Percentiles rank a stretch among this genome's conserved stretches.
phyloP scores from a whole-genome alignment of 768 basidiomycete species.

The Suillus discolor region DNA sequence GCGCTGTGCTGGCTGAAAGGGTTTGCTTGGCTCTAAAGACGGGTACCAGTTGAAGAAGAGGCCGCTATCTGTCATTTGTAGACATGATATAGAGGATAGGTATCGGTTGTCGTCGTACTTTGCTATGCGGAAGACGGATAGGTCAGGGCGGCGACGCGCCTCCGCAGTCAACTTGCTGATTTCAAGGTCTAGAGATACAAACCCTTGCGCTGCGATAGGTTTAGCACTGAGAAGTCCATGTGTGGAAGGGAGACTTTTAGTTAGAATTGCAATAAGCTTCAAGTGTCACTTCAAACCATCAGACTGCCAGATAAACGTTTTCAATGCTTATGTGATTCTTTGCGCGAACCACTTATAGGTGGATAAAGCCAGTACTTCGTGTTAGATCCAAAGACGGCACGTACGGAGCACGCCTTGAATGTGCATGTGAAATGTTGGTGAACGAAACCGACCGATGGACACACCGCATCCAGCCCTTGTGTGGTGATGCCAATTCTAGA shows the following conservation, averaged over 20 bases:
- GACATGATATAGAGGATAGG: constrained; percentile 43
- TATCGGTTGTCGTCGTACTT: constrained; percentile 18
- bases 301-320: too few relatives aligned
- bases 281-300: too few relatives aligned
- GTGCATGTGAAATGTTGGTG: neutral
- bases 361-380: neutral
- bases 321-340: neutral
- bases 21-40: constrained; percentile 8
- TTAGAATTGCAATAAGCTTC: too few relatives aligned
- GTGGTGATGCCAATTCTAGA: neutral
- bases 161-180: constrained; percentile 25
- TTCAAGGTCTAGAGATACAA: constrained; percentile 28
- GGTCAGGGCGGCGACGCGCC: constrained; percentile 34
- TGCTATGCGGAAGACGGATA: constrained; percentile 25
- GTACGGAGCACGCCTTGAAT: neutral
- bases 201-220: constrained; percentile 21
- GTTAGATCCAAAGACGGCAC: neutral
- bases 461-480: neutral
- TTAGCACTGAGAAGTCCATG: neutral
- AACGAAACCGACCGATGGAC: neutral
- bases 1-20: neutral
- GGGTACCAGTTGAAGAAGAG: constrained; percentile 52
- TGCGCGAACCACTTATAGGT: too few relatives aligned
- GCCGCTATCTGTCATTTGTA: constrained; percentile 57
- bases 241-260: constrained; percentile 16